Evolutionary conservation across 257 asterid species (phyloP).

Genomic region (Solanum tarijense): DNA sequence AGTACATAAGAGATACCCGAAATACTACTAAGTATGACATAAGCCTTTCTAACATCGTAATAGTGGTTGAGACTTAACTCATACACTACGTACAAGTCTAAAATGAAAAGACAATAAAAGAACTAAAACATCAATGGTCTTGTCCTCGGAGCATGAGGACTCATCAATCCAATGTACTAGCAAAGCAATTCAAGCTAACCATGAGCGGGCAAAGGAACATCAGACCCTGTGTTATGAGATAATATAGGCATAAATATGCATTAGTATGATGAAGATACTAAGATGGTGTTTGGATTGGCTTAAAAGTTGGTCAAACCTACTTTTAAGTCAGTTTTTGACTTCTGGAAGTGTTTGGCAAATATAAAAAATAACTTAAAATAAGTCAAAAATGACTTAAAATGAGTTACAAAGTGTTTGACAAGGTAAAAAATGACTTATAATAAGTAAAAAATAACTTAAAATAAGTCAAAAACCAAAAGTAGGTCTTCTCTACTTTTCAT

Average conservation of each 20-base stretch:
- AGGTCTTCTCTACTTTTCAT: no score
- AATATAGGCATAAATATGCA: no score
- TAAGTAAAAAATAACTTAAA: no score
- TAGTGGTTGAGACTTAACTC: not conserved
- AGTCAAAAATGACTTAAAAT: no score
- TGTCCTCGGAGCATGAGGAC: not conserved
- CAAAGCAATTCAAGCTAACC: not conserved
- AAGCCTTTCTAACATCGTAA: not conserved
- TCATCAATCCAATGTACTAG: not conserved
- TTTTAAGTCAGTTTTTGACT: no score
- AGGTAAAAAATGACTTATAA: no score
- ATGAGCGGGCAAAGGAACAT: rapidly evolving
- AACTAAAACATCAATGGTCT: not conserved
- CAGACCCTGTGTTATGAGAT: not conserved
- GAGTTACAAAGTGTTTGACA: no score
- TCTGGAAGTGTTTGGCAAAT: no score
- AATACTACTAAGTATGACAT: not conserved
- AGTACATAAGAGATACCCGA: not conserved
- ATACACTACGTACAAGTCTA: not conserved
- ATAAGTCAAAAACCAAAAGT: no score
- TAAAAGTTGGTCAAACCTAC: no score
- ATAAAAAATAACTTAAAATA: no score
- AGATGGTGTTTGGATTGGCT: no score
- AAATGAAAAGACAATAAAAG: not conserved
- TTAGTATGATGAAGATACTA: not conserved